A percentile compares a stretch with the other conserved stretches of the same genome.
phyloP scores from a whole-genome alignment of 371 early-diverging fungal genomes.

The Mortierella sp. region DNA sequence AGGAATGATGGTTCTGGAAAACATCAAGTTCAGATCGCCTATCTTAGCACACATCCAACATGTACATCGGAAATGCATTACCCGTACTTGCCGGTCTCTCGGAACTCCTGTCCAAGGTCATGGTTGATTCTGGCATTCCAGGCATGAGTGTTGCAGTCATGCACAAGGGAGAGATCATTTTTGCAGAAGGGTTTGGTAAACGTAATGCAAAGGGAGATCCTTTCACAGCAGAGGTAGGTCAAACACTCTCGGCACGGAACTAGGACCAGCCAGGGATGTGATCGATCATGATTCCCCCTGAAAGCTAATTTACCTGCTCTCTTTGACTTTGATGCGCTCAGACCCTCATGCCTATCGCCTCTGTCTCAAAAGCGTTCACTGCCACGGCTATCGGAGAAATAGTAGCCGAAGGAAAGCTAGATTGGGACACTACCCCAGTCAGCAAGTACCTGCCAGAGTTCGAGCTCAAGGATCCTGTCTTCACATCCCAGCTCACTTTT shows the following conservation, averaged over 20 bases:
- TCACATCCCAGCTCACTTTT: conserved; percentile 9
- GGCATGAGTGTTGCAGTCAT: conserved; percentile 32
- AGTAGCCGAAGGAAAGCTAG: conserved; percentile 21
- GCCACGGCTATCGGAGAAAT: conserved; percentile 25
- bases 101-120: not conserved
- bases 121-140: conserved; percentile 3
- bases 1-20: too few relatives aligned
- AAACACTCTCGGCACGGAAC: not conserved
- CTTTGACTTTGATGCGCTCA: not conserved
- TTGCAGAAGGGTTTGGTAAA: conserved; percentile 26
- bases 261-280: not conserved
- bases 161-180: conserved; percentile 30
- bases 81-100: not conserved
- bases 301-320: not conserved
- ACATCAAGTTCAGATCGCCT: too few relatives aligned
- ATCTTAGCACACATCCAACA: too few relatives aligned
- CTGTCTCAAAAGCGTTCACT: conserved; percentile 26
- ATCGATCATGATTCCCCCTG: not conserved
- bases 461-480: not conserved
- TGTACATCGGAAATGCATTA: too few relatives aligned
- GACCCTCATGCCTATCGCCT: conserved; percentile 25
- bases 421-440: conserved; percentile 24
- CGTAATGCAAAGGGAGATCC: conserved; percentile 22
- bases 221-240: conserved; percentile 19
- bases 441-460: conserved; percentile 7